Evolutionary conservation across 1,284 basidiomycete species (phyloP).

Genomic region (Amylostereum areolatum): DNA sequence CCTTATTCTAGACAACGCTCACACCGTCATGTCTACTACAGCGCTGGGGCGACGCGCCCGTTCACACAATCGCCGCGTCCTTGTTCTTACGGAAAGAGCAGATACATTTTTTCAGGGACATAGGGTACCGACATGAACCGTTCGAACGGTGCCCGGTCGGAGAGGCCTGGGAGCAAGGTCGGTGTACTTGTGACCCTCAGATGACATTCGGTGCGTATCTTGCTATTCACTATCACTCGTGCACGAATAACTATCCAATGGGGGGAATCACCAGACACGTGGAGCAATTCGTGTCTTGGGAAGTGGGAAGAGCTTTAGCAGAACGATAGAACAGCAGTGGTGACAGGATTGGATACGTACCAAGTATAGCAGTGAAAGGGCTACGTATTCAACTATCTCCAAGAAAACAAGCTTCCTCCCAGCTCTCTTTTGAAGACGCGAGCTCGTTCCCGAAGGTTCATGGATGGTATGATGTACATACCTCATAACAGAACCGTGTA

Average conservation of each 20-base stretch:
- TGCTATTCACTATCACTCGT: neutral
- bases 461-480: no score
- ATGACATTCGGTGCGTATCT: constrained; percentile 34
- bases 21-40: constrained; percentile 9
- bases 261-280: neutral
- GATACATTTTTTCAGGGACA: constrained; percentile 56
- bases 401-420: no score
- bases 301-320: neutral
- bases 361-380: no score
- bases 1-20: neutral
- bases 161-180: constrained; percentile 33
- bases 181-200: constrained; percentile 37
- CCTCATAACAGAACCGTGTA: no score
- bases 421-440: no score
- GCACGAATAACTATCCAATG: neutral
- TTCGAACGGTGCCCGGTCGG: constrained; percentile 49
- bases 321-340: neutral
- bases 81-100: constrained; percentile 57
- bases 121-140: constrained; percentile 45
- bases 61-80: constrained; percentile 65
- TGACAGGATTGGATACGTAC: no score
- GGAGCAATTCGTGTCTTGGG: neutral
- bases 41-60: constrained; percentile 72
- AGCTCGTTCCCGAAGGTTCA: no score
- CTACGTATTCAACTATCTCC: no score